Percentiles rank a stretch among this genome's conserved stretches.
These are phyloP conservation scores for Tuber calosporum DNA, from an alignment of 495 filamentous ascomycete species.

Conservation along the genomic window DNA sequence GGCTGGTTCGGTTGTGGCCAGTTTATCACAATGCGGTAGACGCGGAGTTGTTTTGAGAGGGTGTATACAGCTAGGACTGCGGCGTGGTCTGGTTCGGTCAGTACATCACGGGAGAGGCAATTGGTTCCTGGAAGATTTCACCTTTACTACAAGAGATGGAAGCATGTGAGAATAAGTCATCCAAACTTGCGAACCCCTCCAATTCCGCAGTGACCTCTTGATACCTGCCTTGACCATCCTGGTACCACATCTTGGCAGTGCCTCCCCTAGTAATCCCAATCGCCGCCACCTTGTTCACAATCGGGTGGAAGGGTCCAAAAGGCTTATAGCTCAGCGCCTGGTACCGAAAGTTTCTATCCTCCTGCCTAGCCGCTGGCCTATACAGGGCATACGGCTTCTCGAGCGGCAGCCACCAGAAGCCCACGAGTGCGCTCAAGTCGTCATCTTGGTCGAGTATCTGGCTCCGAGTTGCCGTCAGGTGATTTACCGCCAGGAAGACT, in stretches of 20 bases:
- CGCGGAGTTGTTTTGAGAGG: constrained; percentile 36
- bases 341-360: constrained; percentile 34
- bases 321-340: constrained; percentile 28
- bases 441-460: constrained; percentile 37
- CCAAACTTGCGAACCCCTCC: constrained; percentile 33
- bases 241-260: constrained; percentile 41
- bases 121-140: constrained; percentile 1
- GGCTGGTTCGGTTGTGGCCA: constrained; percentile 33
- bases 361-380: constrained; percentile 31
- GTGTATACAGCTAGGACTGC: constrained; percentile 40
- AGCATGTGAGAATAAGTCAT: constrained; percentile 41
- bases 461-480: constrained; percentile 26
- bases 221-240: constrained; percentile 33
- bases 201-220: constrained; percentile 36
- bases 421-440: constrained; percentile 39
- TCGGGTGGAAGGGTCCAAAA: constrained; percentile 37
- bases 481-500: constrained; percentile 39
- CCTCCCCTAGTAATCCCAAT: constrained; percentile 40
- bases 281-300: constrained; percentile 34
- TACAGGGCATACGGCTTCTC: constrained; percentile 38
- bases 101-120: background rate
- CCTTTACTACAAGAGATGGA: constrained; percentile 40
- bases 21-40: constrained; percentile 39
- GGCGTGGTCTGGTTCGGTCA: constrained; percentile 18
- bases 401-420: constrained; percentile 42